Base-by-base conservation (phyloP, 2,329 filamentous ascomycete genomes). In the Aaosphaeria pasadenensis region DNA sequence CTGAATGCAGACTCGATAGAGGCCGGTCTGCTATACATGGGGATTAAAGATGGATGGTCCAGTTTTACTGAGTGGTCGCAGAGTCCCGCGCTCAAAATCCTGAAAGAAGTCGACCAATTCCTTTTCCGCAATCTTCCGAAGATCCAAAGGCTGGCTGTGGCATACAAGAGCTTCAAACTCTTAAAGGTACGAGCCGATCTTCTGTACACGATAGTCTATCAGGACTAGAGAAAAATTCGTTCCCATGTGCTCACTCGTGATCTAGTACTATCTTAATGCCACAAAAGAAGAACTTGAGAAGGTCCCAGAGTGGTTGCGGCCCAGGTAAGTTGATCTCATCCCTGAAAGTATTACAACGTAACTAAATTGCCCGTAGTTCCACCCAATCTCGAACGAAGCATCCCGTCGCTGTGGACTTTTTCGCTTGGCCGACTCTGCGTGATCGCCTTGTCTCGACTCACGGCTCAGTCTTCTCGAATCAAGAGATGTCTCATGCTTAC, bases 111-210 rank as follows among this genome's bases (percentile, higher is more conserved):
- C 33, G 64, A 68, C 49, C 53, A 62, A 42, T 52, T 63, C 30
- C 50, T 66, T 17, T 68, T 68, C 51, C 43, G 42, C 36, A 54
- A 58, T 53, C 49, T 62, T 5, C 55, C 54, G 11, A 57, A 51
- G 39, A 51, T 62, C 44, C 55, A 63, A 43, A 52, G 65, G 9
- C 46, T 66, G 43, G 63, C 62, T 7, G 50, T 52, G 7, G 52
- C 58, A 30, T 68, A 67, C 48, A 67, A 67, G 53, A 67, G 62
- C 49, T 62, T 62, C 51, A 67, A 68, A 36, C 51, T 66, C 43
- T 53, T 66, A n/a, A 66, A 62, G 59, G 63, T 64, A n/a, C 32
- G 49, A 41, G 11, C 6, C 38, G 5, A 7, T 17, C 6, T 24
- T 4, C 31, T 24, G n/a, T n/a, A 36, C 11, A 45, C 30, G 31